A percentile compares a stretch with the other conserved stretches of the same genome.
Evolutionary conservation across 2,329 filamentous ascomycete genomes (phyloP).

Genomic region (Neophaeococcomyces mojaviensis): DNA sequence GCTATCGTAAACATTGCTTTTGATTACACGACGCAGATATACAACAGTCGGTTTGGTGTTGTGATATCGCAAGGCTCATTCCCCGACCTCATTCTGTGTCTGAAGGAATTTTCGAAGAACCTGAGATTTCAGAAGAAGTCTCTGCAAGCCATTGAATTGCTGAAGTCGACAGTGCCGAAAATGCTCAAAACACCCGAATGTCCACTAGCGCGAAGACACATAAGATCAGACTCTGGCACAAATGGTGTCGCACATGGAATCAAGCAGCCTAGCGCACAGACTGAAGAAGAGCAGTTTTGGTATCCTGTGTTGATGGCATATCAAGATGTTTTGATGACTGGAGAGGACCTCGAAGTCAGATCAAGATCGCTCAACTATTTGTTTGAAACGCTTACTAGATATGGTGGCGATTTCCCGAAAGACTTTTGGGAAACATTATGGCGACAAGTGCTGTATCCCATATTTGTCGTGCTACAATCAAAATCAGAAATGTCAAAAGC

Average conservation of each 20-base stretch:
- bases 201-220: constrained; percentile 64
- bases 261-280: constrained; percentile 66
- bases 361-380: constrained; percentile 86
- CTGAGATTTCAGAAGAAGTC: constrained; percentile 98
- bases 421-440: constrained; percentile 99
- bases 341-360: constrained; percentile 92
- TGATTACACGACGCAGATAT: constrained; percentile 92
- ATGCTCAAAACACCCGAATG: constrained; percentile 97
- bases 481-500: constrained; percentile 95
- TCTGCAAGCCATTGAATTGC: constrained; percentile 83
- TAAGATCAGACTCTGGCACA: constrained; percentile 41
- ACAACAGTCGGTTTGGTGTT: constrained; percentile 89
- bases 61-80: constrained; percentile 96
- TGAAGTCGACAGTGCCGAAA: constrained; percentile 87
- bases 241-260: constrained; percentile 42
- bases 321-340: constrained; percentile 98
- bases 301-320: constrained; percentile 97
- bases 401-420: constrained; percentile 81
- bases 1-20: constrained; percentile 94
- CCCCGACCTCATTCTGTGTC: constrained; percentile 87
- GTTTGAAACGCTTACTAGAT: constrained; percentile 83
- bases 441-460: constrained; percentile 93
- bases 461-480: constrained; percentile 95
- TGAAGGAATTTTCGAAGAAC: constrained; percentile 99
- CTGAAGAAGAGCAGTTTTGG: constrained; percentile 95